Base-by-base conservation (phyloP, 202 grass and related monocot species). In the Zoysia matrella region DNA sequence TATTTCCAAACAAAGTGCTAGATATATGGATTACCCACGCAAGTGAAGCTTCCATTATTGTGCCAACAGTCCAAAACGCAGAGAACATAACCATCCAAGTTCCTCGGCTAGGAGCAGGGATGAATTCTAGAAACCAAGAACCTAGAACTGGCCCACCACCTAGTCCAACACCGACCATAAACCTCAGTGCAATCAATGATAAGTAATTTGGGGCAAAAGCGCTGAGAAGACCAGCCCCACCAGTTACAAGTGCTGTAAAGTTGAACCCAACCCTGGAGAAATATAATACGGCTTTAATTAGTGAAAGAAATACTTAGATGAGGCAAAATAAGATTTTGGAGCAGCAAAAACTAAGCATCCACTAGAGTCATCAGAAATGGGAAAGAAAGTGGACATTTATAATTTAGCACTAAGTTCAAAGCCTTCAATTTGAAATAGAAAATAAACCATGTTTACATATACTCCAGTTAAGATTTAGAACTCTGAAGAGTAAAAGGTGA, bases 121-220 rank as follows among this genome's bases (percentile, higher is more conserved):
- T 86, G 76, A 98, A 98, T 78, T 98, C 96, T 72, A 98, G 83
- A 86, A 98, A 98, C 89, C 96, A 98, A 75, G 96, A 98, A 80
- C 87, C 86, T 52, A 99, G 85, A 85, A 99, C 96, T 52, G 91
- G 96, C 10, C 93, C 96, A 76, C 91, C 89, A 75, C 93, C 91
- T 74, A 99, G 77, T 81, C 93, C 93, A 73, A 99, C 79, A 64
- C 96, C 96, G 7, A 99, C 96, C 72, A 99, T 92, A 83, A 99
- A 99, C 68, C 96, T 89, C 53, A 95, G 80, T 53, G 83, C 44
- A 80, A 99, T 90, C 84, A 99, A 82, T 75, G 91, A 87, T 73
- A 90, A 73, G 76, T 99, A 95, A 86, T 95, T 99, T 77, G 96
- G 92, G 7, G 92, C 91, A 55, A 98, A 94, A 15, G 96, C 85